phyloP scores from a whole-genome alignment of 805 yeast species.

The Starmerella riodocensis region DNA sequence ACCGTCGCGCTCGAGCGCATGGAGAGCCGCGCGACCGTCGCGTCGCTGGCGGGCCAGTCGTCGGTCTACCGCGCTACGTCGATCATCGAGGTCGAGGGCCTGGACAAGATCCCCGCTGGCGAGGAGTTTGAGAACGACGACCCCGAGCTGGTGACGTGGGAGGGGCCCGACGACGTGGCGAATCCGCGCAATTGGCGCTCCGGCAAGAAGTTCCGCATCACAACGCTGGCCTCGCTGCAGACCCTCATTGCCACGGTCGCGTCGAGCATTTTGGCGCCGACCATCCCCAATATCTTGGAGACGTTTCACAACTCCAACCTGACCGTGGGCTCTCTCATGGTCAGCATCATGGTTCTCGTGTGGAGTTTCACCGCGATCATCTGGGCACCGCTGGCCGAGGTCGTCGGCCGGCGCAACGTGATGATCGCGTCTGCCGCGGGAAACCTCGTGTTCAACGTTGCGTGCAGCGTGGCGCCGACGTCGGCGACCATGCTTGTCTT shows the following conservation, averaged over 20 bases:
- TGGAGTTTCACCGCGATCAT: constrained; percentile 56
- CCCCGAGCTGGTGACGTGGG: constrained; percentile 60
- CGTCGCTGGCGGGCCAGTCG: constrained; percentile 18
- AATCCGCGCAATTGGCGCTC: constrained; percentile 54
- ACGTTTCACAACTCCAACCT: constrained; percentile 34
- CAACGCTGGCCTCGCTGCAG: constrained; percentile 39
- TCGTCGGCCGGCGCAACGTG: constrained; percentile 48
- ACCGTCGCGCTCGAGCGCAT: constrained; percentile 33
- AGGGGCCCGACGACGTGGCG: constrained; percentile 44
- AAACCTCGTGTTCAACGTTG: constrained; percentile 32
- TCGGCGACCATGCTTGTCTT: constrained; percentile 45
- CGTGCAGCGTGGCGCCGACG: constrained; percentile 47
- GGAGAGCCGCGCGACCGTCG: constrained; percentile 34
- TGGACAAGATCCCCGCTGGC: constrained; percentile 31
- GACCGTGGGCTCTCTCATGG: constrained; percentile 39
- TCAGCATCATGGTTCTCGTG: constrained; percentile 55
- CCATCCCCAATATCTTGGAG: constrained; percentile 36
- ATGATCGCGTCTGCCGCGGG: constrained; percentile 40
- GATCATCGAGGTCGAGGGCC: constrained; percentile 21
- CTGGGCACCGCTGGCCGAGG: constrained; percentile 55
- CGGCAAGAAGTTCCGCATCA: constrained; percentile 32
- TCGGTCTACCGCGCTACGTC: constrained; percentile 16
- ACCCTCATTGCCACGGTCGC: constrained; percentile 50
- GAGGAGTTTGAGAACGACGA: constrained; percentile 42
- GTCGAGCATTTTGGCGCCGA: constrained; percentile 52